Evolutionary conservation across 306 rosid species (phyloP), one percentile per base, ranked within the genome.

Genomic region (Cicer chorassanicum): DNA sequence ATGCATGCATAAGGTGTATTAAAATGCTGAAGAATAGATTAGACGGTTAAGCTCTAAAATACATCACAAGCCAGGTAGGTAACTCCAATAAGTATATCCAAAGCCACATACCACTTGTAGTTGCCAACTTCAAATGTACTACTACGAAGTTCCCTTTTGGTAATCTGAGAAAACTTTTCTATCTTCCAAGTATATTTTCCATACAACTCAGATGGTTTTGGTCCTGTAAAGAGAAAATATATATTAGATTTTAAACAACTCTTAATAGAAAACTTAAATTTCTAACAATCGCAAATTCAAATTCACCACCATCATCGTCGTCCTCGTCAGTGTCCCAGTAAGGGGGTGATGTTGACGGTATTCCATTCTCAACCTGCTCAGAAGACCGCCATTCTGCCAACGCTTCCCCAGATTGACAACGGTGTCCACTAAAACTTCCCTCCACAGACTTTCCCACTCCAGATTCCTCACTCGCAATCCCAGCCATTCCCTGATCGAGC

Each of bases 301-400:
- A 71, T 75, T 65, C 79, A 88, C 96, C 93, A 84, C 90, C 90
- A 43, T 95, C 99, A 1, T 89, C 91, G 0, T 89, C 92, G 0
- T 92, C 98, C 0, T 95, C 98, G 12, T 95, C 99, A 34, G 91
- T 85, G 77, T 95, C 99, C 99, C 99, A 95, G 56, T 89, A 92
- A 45, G 98, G 93, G 5, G 99, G 99, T 11, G 99, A 92, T 72
- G 98, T 92, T 3, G 97, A 94, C 1, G 98, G 80, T 13, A 70
- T 89, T 77, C 97, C 99, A 78, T 92, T 92, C 86, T 94, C 99
- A 89, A 94, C 96, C 85, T 94, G 99, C 87, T 94, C 99, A n/a
- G 96, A 90, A 77, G 96, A 94, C 78, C 97, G 86, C 98, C 99
- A 94, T 85, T 94, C 97, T 0, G 97, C 93, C 87, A 95, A 86